Conservation (phyloP, 257 asterid species). For the Gentiana straminea region DNA sequence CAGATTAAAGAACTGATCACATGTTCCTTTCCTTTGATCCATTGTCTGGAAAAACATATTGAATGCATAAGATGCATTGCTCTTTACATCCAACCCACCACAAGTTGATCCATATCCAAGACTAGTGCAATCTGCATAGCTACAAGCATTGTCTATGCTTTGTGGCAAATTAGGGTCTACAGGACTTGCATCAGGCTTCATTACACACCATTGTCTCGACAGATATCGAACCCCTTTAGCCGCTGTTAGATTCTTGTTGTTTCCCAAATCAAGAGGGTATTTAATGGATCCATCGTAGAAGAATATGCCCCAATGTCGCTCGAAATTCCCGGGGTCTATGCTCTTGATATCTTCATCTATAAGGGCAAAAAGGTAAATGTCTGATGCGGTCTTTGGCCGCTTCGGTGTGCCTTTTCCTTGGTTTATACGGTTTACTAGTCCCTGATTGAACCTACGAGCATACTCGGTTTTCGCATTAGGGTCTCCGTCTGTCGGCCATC, state of each 20-base stretch:
- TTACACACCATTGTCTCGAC: slow-evolving; percentile 69
- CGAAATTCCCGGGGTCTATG: slow-evolving; percentile 65
- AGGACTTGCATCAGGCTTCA: slow-evolving; percentile 53
- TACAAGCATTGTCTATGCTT: slow-evolving; percentile 46
- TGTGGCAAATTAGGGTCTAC: slow-evolving; percentile 39
- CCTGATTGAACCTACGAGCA: slow-evolving; percentile 75
- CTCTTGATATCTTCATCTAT: slow-evolving; percentile 81
- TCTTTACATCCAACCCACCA: slow-evolving; percentile 32
- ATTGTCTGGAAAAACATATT: slow-evolving; percentile 67
- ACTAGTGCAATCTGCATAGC: slow-evolving; percentile 82
- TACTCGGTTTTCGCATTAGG: slow-evolving; percentile 38
- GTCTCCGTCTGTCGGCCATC: slow-evolving; percentile 87
- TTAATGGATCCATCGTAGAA: slow-evolving; percentile 64
- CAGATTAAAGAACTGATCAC: slow-evolving; percentile 49
- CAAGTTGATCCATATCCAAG: slow-evolving; percentile 90
- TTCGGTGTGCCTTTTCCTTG: slow-evolving; percentile 60
- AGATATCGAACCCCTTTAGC: slow-evolving; percentile 74
- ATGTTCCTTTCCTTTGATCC: slow-evolving; percentile 65
- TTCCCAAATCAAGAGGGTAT: slow-evolving; percentile 49
- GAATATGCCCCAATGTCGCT: slow-evolving; percentile 88
- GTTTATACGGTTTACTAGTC: slow-evolving; percentile 44
- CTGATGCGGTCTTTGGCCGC: slow-evolving; percentile 40
- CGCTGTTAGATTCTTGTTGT: slow-evolving; percentile 43
- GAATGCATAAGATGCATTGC: slow-evolving; percentile 79
- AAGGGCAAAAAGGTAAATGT: slow-evolving; percentile 48